Base-by-base conservation (phyloP, 345 rosid genomes). In the Pugionium dolabratum region DNA sequence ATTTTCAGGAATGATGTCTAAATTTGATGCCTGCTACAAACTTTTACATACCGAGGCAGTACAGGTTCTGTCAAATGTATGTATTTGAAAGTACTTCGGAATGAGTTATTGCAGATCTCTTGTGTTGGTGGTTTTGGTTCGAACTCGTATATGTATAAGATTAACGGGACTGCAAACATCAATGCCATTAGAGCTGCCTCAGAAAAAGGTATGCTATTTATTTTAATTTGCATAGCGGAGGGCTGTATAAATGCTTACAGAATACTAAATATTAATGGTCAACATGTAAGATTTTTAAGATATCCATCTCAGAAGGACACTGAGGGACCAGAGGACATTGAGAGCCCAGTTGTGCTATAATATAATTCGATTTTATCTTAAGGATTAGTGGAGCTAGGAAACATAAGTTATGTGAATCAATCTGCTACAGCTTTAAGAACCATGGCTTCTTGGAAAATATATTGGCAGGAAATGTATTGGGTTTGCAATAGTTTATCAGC, bases 91-190 rank as follows among this genome's bases (percentile, higher is more conserved):
- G 32, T 57, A 31, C 42, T 45, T 59, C 0, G 34, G 57, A 54
- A 54, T 63, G 44, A 18, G 67, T 44, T 33, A 25, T 54, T 75
- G 18, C 75, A 95, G 99, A 81, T 95, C n/a, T 95, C 99, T 41
- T 95, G 96, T 61, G 85, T 89, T 58, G 97, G 99, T 34, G 96
- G 97, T 52, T 95, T 95, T 78, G 99, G 99, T 67, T 88, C 97
- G 37, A 83, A 89, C 71, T 81, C 97, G 52, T 73, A 87, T 49
- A 95, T 95, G 99, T 89, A 95, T 70, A 91, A 95, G 80, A 85
- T 87, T 67, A 95, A 95, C 4, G 99, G 99, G 32, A 87, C 99
- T 57, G 95, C 97, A 54, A 90, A 95, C 79, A 84, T 91, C 67
- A 87, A 88, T 74, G 97, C 97, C 32, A 82, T 95, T 73, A 82